A percentile compares a stretch with the other conserved stretches of the same genome.
These are phyloP conservation scores for Clarireedia sp. DNA, from an alignment of 2,329 filamentous ascomycete species.

Conservation along the genomic window DNA sequence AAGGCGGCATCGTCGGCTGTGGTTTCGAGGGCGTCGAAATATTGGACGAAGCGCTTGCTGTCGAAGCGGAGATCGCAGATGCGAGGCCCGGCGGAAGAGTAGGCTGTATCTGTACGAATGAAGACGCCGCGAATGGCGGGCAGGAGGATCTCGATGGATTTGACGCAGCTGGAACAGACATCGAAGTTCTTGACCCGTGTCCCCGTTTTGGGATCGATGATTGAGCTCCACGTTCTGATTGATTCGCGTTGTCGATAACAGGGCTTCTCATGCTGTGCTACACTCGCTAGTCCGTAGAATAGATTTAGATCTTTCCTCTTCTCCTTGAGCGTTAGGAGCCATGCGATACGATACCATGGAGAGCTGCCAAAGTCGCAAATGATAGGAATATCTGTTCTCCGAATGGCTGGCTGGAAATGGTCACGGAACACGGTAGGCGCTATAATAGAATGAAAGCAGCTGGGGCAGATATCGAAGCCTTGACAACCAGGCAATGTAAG, in stretches of 20 bases:
- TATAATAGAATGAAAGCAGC: slow-evolving; percentile 67
- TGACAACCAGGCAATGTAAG: slow-evolving; percentile 64
- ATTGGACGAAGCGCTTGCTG: slow-evolving; percentile 47
- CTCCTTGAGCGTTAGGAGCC: slow-evolving; percentile 70
- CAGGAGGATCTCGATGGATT: slow-evolving; percentile 63
- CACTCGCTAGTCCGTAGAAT: slow-evolving; percentile 59
- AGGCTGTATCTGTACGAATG: slow-evolving; percentile 27
- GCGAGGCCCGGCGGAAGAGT: slow-evolving; percentile 40
- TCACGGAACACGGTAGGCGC: slow-evolving; percentile 58
- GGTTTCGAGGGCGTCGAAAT: slow-evolving; percentile 54
- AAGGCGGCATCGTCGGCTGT: slow-evolving; percentile 43
- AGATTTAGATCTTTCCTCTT: slow-evolving; percentile 57
- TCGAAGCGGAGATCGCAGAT: slow-evolving; percentile 63
- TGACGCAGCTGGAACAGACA: slow-evolving; percentile 67
- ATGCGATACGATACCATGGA: slow-evolving; percentile 79
- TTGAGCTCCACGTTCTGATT: slow-evolving; percentile 64
- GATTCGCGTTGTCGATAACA: slow-evolving; percentile 51
- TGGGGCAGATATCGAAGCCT: slow-evolving; percentile 73
- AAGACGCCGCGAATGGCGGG: slow-evolving; percentile 66
- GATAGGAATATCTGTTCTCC: slow-evolving; percentile 49
- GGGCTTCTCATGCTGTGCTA: slow-evolving; percentile 47
- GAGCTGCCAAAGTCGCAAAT: slow-evolving; percentile 71
- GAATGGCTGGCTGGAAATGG: slow-evolving; percentile 55
- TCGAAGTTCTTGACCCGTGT: slow-evolving; percentile 61
- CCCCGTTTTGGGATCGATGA: slow-evolving; percentile 60